Conservation (phyloP, 2,329 filamentous ascomycete species). For the Alternaria brassicicola region DNA sequence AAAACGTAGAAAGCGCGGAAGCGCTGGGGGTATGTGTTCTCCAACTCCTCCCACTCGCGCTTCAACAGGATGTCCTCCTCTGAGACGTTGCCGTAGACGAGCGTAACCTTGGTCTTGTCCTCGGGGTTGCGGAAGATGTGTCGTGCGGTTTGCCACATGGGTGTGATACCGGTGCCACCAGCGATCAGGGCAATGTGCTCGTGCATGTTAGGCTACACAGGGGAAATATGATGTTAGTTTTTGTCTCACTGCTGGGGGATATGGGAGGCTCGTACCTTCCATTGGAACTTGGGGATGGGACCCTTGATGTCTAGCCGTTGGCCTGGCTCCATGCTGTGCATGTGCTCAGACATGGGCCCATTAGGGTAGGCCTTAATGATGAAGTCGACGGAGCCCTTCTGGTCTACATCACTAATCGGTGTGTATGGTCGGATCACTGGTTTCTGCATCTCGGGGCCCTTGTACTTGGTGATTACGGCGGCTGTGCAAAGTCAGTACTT, state of each 20-base stretch:
- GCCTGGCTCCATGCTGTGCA: conserved; percentile 82
- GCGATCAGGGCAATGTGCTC: conserved; percentile 84
- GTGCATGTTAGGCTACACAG: conserved; percentile 76
- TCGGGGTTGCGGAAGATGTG: conserved; percentile 94
- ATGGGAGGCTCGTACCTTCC: conserved; percentile 55
- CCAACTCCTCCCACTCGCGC: conserved; percentile 80
- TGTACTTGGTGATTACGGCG: conserved; percentile 89
- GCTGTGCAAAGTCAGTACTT: conserved; percentile 47
- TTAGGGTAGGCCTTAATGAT: conserved; percentile 89
- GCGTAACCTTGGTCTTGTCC: conserved; percentile 96
- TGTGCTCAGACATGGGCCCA: conserved; percentile 88
- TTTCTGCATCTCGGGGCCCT: conserved; percentile 82
- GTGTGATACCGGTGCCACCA: conserved; percentile 96
- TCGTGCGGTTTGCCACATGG: conserved; percentile 94
- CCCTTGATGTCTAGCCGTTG: conserved; percentile 92
- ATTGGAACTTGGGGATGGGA: conserved; percentile 90
- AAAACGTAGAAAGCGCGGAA: conserved; percentile 96
- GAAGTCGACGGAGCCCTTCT: conserved; percentile 82
- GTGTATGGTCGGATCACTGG: conserved; percentile 91
- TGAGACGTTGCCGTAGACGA: conserved; percentile 87
- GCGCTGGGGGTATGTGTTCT: conserved; percentile 93
- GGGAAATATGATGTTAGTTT: background rate
- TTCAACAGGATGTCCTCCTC: conserved; percentile 93
- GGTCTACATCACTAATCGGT: conserved; percentile 83
- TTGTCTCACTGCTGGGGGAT: background rate